Percentiles rank a stretch among this genome's conserved stretches.
These are phyloP conservation scores for Penicillium aurantiogriseum DNA, from an alignment of 2,329 filamentous ascomycete genomes.

Conservation along the genomic window DNA sequence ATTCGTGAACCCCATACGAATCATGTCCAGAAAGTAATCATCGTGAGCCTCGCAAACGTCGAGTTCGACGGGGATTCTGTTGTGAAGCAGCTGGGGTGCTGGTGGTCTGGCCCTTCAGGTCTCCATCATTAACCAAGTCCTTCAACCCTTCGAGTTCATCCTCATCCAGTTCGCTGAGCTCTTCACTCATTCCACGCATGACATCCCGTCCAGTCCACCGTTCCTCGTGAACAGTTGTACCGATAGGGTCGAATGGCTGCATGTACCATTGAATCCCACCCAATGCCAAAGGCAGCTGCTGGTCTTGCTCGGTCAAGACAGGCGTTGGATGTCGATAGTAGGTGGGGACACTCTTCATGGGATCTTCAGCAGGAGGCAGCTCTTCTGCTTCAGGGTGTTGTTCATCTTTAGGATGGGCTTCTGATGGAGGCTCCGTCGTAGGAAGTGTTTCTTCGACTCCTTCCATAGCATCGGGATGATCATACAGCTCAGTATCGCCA, in stretches of 20 bases:
- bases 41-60: constrained; percentile 17
- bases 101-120: constrained; percentile 16
- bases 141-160: constrained; percentile 65
- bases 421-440: constrained; percentile 16
- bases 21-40: constrained; percentile 12
- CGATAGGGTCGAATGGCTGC: constrained; percentile 72
- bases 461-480: constrained; percentile 29
- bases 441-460: constrained; percentile 14
- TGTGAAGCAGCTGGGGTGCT: constrained; percentile 12
- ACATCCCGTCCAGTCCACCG: constrained; percentile 71
- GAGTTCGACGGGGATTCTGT: constrained; percentile 22
- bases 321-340: constrained; percentile 49
- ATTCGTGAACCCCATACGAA: constrained; percentile 12
- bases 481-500: constrained; percentile 38
- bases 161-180: constrained; percentile 87
- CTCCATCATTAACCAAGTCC: constrained; percentile 60
- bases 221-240: constrained; percentile 76
- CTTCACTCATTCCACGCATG: constrained; percentile 73
- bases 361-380: constrained; percentile 16
- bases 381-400: constrained; percentile 17
- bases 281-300: constrained; percentile 55
- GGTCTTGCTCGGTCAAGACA: constrained; percentile 43
- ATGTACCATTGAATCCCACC: constrained; percentile 90
- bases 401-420: constrained; percentile 4
- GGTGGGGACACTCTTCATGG: constrained; percentile 24